Percentiles rank a stretch among this genome's conserved stretches.
Conservation (phyloP, 2,329 filamentous ascomycete species). For the Diplodia sapinea region DNA sequence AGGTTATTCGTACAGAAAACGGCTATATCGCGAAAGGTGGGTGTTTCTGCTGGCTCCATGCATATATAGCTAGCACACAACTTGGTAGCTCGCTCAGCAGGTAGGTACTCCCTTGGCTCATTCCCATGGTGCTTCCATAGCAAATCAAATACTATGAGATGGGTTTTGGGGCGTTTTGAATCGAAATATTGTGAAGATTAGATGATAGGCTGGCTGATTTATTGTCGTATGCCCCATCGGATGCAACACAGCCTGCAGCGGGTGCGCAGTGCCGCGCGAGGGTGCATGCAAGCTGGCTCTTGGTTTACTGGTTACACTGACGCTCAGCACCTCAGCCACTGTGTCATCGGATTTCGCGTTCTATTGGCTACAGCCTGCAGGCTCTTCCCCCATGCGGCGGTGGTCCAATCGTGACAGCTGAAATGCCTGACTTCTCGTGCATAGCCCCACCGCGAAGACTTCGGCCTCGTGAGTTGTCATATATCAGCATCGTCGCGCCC, state of each 20-base stretch:
- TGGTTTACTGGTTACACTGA: not conserved
- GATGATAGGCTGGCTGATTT: not conserved
- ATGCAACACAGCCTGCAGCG: not conserved
- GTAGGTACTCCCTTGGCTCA: too few species aligned
- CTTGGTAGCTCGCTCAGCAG: too few species aligned
- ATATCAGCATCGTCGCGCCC: not conserved
- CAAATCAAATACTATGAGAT: too few species aligned
- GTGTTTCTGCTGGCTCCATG: too few species aligned
- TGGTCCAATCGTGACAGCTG: not conserved
- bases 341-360: too few species aligned
- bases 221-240: not conserved
- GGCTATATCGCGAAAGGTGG: too few species aligned
- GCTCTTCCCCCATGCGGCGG: not conserved
- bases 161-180: not conserved
- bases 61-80: too few species aligned
- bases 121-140: too few species aligned
- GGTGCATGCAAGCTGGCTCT: too few species aligned
- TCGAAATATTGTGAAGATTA: not conserved
- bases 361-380: not conserved
- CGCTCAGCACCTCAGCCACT: too few species aligned
- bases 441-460: constrained; percentile 1
- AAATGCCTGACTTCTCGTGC: not conserved
- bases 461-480: not conserved
- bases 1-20: not conserved
- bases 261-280: not conserved